phyloP scores from a whole-genome alignment of 495 filamentous ascomycete genomes.

The Podospora appendiculata region DNA sequence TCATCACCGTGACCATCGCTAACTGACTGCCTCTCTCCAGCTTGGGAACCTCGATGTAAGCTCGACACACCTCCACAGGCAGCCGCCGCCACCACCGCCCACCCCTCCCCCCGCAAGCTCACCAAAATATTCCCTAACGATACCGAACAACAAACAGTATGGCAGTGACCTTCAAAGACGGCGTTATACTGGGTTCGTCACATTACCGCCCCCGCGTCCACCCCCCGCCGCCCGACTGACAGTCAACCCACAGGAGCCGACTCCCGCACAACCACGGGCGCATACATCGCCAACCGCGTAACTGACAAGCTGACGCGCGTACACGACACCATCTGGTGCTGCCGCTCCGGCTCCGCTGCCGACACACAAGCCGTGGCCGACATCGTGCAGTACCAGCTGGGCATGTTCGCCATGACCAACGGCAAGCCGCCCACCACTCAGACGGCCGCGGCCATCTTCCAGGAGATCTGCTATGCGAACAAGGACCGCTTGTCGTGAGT shows the following conservation, averaged over 20 bases:
- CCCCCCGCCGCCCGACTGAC: background rate
- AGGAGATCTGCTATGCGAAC: constrained; percentile 95
- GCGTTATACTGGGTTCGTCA: constrained; percentile 74
- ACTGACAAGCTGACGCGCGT: constrained; percentile 99
- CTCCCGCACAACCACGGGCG: constrained; percentile 95
- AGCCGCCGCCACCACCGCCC: background rate
- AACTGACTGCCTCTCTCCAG: constrained; percentile 33
- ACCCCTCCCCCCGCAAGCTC: background rate
- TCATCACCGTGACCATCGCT: constrained; percentile 2
- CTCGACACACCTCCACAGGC: constrained; percentile 4
- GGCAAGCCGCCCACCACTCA: constrained; percentile 85
- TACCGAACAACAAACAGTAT: constrained; percentile 41
- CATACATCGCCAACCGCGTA: constrained; percentile 98
- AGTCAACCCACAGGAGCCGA: constrained; percentile 57
- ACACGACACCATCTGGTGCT: constrained; percentile 99
- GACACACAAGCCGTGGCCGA: constrained; percentile 98
- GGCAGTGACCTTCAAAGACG: constrained; percentile 95
- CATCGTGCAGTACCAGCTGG: constrained; percentile 92
- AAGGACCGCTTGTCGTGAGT: constrained; percentile 79
- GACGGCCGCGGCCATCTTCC: constrained; percentile 89
- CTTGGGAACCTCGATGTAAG: constrained; percentile 96
- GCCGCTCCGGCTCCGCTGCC: constrained; percentile 89
- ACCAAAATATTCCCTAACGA: background rate
- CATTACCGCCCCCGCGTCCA: background rate
- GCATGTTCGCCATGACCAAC: constrained; percentile 83